Evolutionary conservation across 1,284 basidiomycete genomes (phyloP).

Genomic region (Microbotryum violaceum): DNA sequence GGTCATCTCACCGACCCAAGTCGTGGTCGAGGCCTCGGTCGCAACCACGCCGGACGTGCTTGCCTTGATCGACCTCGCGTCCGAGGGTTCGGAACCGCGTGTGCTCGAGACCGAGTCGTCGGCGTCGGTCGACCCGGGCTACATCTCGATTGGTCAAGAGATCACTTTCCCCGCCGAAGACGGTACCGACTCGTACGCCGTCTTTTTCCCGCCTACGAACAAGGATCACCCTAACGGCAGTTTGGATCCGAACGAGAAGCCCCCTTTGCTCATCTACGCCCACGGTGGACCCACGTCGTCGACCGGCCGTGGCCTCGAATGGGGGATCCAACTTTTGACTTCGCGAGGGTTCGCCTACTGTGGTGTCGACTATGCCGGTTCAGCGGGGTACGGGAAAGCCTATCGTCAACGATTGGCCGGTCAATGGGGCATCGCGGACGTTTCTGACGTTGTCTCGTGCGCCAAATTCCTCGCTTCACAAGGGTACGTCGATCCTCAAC

Average conservation of each 20-base stretch:
- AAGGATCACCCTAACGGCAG: constrained; percentile 44
- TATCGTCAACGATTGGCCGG: constrained; percentile 53
- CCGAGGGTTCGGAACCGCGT: neutral
- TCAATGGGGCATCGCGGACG: constrained; percentile 62
- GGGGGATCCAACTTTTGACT: constrained; percentile 56
- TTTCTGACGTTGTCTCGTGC: constrained; percentile 54
- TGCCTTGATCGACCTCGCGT: constrained; percentile 40
- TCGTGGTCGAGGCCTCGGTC: constrained; percentile 42
- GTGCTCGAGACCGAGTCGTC: constrained; percentile 18
- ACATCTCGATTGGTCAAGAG: constrained; percentile 16
- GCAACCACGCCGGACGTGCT: constrained; percentile 45
- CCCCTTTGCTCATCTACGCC: constrained; percentile 56
- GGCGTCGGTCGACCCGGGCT: constrained; percentile 19
- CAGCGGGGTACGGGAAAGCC: constrained; percentile 55
- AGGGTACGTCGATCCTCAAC: constrained; percentile 49
- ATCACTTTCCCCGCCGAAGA: constrained; percentile 24
- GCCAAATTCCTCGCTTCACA: constrained; percentile 46
- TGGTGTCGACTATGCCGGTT: constrained; percentile 64
- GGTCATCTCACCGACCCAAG: constrained; percentile 37
- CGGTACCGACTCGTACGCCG: constrained; percentile 42
- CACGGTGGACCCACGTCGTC: constrained; percentile 61
- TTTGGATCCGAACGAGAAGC: constrained; percentile 48
- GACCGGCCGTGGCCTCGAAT: constrained; percentile 45
- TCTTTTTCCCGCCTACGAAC: constrained; percentile 58
- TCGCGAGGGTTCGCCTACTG: constrained; percentile 55